Percentiles rank a stretch among this genome's conserved stretches.
Conservation (phyloP, 2,329 filamentous ascomycete species). For the Cladosporium cucumerinum region DNA sequence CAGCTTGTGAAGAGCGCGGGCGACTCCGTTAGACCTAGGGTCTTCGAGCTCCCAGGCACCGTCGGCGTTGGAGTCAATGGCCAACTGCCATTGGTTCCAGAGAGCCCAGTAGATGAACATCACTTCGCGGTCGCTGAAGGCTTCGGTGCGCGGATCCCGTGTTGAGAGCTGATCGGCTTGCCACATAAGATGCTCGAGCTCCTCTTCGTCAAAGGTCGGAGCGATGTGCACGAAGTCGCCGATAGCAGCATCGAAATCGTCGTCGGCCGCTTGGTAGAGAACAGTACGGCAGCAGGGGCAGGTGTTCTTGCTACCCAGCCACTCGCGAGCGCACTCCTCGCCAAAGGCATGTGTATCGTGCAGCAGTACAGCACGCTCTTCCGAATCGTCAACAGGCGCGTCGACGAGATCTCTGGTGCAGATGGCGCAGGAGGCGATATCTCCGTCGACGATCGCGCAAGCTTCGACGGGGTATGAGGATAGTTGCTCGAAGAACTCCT, state of each 20-base stretch:
- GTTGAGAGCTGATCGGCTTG: neutral
- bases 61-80: neutral
- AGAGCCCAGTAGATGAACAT: neutral
- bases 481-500: slow-evolving; percentile 1
- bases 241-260: neutral
- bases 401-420: neutral
- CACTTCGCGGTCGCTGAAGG: neutral
- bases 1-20: neutral
- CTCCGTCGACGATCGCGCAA: neutral
- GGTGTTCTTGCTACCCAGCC: neutral
- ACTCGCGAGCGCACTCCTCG: neutral
- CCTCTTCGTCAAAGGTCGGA: neutral
- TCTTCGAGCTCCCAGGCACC: neutral
- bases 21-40: neutral
- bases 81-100: neutral
- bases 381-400: neutral
- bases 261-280: neutral
- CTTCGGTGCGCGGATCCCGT: neutral
- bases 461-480: neutral
- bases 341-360: slow-evolving; percentile 1
- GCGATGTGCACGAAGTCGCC: neutral
- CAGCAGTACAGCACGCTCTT: slow-evolving; percentile 5
- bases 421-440: neutral
- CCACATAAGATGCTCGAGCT: neutral
- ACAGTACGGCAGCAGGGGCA: neutral